These are phyloP conservation scores for Laguncularia racemosa DNA, from an alignment of 345 rosid genomes.

Conservation along the genomic window DNA sequence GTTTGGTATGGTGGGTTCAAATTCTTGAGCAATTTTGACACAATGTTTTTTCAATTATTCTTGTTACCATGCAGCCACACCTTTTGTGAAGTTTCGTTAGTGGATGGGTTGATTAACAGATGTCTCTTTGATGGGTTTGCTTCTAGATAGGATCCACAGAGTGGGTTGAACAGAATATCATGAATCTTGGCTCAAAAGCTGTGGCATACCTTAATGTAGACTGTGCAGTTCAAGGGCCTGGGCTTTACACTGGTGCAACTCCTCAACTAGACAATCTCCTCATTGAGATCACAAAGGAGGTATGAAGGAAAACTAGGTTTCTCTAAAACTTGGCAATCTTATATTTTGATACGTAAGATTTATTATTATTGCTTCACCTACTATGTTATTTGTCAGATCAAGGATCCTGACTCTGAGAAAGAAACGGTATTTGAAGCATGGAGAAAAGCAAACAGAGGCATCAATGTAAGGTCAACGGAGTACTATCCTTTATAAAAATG, in stretches of 20 bases:
- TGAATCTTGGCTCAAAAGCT: constrained; percentile 74
- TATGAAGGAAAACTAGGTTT: constrained; percentile 6
- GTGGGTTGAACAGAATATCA: constrained; percentile 91
- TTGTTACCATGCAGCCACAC: not conserved
- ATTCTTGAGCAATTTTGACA: constrained; percentile 2
- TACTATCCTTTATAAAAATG: not conserved
- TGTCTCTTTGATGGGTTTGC: constrained; percentile 5
- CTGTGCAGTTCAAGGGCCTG: constrained; percentile 97
- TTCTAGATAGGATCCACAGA: constrained; percentile 83
- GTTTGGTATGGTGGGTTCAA: constrained; percentile 87
- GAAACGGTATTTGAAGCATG: constrained; percentile 59
- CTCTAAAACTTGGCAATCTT: not conserved
- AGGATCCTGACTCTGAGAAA: constrained; percentile 62
- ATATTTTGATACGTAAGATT: not conserved
- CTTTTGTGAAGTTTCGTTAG: not conserved
- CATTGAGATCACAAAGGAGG: constrained; percentile 65
- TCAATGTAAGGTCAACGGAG: constrained; percentile 25
- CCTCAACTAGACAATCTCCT: constrained; percentile 85
- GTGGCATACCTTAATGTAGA: constrained; percentile 94
- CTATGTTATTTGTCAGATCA: constrained; percentile 33
- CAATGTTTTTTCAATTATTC: not conserved
- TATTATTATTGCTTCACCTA: not conserved
- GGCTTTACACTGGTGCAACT: constrained; percentile 75
- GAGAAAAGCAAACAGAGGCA: constrained; percentile 34
- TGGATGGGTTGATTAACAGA: not conserved